Percentiles rank a stretch among this genome's conserved stretches.
These are phyloP conservation scores for Trichoderma sp. DNA, from an alignment of 2,329 filamentous ascomycete genomes.

Conservation along the genomic window DNA sequence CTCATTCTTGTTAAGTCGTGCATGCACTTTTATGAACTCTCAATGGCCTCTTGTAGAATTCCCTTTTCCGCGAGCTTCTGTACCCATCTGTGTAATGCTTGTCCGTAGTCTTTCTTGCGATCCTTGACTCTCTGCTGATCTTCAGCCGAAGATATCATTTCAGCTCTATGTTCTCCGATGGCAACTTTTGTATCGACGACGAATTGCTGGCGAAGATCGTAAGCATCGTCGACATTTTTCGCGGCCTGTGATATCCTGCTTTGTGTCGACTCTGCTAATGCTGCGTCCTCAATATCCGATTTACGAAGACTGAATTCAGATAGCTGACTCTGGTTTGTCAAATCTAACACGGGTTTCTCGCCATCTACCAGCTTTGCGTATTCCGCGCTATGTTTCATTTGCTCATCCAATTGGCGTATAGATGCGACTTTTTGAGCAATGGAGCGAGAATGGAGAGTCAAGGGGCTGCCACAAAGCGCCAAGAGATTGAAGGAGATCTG, in stretches of 20 bases:
- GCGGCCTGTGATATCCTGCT: constrained; percentile 28
- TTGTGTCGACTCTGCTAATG: constrained; percentile 30
- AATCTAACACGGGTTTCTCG: constrained; percentile 34
- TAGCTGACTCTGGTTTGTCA: constrained; percentile 35
- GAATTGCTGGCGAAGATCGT: constrained; percentile 46
- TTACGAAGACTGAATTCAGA: constrained; percentile 39
- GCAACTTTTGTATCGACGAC: constrained; percentile 48
- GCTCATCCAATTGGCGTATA: constrained; percentile 45
- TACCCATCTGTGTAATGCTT: constrained; percentile 70
- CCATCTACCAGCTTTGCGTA: constrained; percentile 35
- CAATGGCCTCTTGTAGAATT: constrained; percentile 53
- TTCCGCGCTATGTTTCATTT: constrained; percentile 32
- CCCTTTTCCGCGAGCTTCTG: constrained; percentile 69
- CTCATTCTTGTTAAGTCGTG: background rate
- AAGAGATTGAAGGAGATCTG: constrained; percentile 78
- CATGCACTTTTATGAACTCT: constrained; percentile 23
- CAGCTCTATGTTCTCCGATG: constrained; percentile 53
- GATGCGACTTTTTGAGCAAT: constrained; percentile 50
- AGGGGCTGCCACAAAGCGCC: constrained; percentile 70
- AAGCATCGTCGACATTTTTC: constrained; percentile 36
- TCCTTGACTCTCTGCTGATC: constrained; percentile 58
- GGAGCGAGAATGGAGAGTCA: constrained; percentile 52
- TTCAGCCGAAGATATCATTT: constrained; percentile 49
- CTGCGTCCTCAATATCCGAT: constrained; percentile 34
- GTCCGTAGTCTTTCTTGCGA: constrained; percentile 69